Evolutionary conservation across 1,139 yeast species (phyloP).

Genomic region (Lodderomyces theae): DNA sequence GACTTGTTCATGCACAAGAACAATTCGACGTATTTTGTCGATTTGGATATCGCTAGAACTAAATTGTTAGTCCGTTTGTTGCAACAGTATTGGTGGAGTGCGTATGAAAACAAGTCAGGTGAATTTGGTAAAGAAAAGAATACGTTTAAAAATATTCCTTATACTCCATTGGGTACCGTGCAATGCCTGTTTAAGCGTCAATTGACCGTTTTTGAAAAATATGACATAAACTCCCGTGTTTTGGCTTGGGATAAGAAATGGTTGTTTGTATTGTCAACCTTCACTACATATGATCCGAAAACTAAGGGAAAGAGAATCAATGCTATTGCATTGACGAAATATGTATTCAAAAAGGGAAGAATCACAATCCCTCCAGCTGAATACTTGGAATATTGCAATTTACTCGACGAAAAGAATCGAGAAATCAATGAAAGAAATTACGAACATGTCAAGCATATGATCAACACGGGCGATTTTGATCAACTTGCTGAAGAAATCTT

Average conservation of each 20-base stretch:
- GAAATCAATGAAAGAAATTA: conserved; percentile 32
- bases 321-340: conserved; percentile 70
- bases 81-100: conserved; percentile 45
- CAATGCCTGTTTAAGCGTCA: conserved; percentile 69
- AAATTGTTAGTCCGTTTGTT: conserved; percentile 57
- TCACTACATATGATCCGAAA: conserved; percentile 29
- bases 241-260: conserved; percentile 88
- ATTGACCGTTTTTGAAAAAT: conserved; percentile 62
- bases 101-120: conserved; percentile 29
- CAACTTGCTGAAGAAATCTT: conserved; percentile 11
- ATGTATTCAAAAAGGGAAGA: conserved; percentile 74
- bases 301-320: conserved; percentile 29
- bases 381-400: conserved; percentile 55
- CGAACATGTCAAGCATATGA: conserved; percentile 28
- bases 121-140: conserved; percentile 27
- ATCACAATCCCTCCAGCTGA: conserved; percentile 66
- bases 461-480: conserved; percentile 32
- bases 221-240: conserved; percentile 55
- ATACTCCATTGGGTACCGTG: conserved; percentile 75
- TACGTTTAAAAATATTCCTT: conserved; percentile 49
- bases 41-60: conserved; percentile 76
- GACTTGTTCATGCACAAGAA: conserved; percentile 87
- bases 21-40: conserved; percentile 82
- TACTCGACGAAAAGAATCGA: conserved; percentile 52
- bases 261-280: conserved; percentile 69